phyloP scores from a whole-genome alignment of 2,329 filamentous ascomycete genomes.

The Hymenotorrendiella dingleyae region DNA sequence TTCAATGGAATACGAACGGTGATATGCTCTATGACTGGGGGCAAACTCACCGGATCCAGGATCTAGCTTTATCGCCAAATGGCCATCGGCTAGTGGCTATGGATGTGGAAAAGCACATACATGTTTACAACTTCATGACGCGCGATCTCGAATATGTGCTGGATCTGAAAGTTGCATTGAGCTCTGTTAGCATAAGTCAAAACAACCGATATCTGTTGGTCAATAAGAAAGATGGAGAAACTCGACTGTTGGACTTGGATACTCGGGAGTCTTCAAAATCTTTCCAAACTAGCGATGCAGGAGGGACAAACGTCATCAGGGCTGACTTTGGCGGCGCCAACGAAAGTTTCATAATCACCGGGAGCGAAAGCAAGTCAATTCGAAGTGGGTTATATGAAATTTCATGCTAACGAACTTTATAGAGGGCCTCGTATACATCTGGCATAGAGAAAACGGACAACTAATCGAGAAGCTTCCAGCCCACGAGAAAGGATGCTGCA shows the following conservation, averaged over 20 bases:
- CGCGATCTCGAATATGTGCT: constrained; percentile 71
- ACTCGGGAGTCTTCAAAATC: constrained; percentile 64
- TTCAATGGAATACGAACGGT: constrained; percentile 63
- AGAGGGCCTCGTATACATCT: constrained; percentile 73
- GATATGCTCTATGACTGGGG: constrained; percentile 60
- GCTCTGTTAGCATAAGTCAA: constrained; percentile 72
- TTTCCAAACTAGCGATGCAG: constrained; percentile 66
- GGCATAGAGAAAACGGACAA: constrained; percentile 78
- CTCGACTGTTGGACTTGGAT: constrained; percentile 72
- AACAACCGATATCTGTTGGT: constrained; percentile 80
- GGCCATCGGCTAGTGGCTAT: constrained; percentile 76
- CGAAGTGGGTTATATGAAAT: neutral
- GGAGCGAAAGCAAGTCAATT: constrained; percentile 72
- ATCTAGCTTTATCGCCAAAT: constrained; percentile 76
- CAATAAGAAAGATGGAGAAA: constrained; percentile 71
- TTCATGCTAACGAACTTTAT: constrained; percentile 11
- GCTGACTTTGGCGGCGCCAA: constrained; percentile 82
- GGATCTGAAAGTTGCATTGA: constrained; percentile 61
- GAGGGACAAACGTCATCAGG: constrained; percentile 73
- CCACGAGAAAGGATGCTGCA: constrained; percentile 71
- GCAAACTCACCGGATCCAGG: constrained; percentile 70
- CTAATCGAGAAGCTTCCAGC: constrained; percentile 71
- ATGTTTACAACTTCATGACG: constrained; percentile 76
- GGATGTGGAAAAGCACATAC: constrained; percentile 62
- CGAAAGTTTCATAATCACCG: constrained; percentile 86